A percentile compares a stretch with the other conserved stretches of the same genome.
Conservation (phyloP, 2,329 filamentous ascomycete genomes). For the Chrysoporthe cubensis region DNA sequence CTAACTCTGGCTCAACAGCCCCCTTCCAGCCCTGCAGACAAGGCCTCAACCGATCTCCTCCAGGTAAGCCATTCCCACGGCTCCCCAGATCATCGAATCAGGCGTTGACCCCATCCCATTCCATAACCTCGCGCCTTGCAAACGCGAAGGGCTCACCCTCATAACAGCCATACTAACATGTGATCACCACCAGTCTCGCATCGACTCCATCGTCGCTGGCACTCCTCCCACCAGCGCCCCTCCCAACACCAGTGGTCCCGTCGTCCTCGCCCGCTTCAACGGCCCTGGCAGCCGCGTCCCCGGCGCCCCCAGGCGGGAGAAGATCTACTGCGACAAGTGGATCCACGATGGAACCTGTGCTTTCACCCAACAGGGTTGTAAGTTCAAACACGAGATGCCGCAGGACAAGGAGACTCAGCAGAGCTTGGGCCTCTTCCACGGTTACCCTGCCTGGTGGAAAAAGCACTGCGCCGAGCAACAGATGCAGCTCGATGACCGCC, state of each 20-base stretch:
- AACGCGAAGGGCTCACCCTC: neutral
- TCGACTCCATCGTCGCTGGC: conserved; percentile 43
- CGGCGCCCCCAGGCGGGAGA: conserved; percentile 53
- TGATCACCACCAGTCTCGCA: conserved; percentile 37
- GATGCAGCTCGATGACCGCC: conserved; percentile 18
- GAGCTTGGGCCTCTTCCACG: conserved; percentile 71
- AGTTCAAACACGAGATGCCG: conserved; percentile 92
- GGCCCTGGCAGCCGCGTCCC: conserved; percentile 32
- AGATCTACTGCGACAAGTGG: conserved; percentile 89
- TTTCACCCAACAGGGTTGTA: conserved; percentile 84
- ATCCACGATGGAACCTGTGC: conserved; percentile 83
- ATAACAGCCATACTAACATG: neutral
- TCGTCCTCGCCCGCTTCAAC: conserved; percentile 9
- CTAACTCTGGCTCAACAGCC: conserved; percentile 22
- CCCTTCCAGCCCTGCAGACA: conserved; percentile 21
- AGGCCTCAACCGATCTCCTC: conserved; percentile 15
- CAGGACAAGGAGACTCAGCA: conserved; percentile 66
- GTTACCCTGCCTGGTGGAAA: conserved; percentile 64
- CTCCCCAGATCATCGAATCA: conserved; percentile 28
- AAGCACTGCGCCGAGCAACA: conserved; percentile 53
- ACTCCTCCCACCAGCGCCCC: conserved; percentile 10
- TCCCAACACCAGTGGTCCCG: conserved; percentile 3
- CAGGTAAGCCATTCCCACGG: conserved; percentile 19
- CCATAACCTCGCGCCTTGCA: neutral
- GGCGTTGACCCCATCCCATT: neutral